Percentiles rank a stretch among this genome's conserved stretches.
Evolutionary conservation across 345 rosid species (phyloP).

Genomic region (Mallotus nudiflorus): DNA sequence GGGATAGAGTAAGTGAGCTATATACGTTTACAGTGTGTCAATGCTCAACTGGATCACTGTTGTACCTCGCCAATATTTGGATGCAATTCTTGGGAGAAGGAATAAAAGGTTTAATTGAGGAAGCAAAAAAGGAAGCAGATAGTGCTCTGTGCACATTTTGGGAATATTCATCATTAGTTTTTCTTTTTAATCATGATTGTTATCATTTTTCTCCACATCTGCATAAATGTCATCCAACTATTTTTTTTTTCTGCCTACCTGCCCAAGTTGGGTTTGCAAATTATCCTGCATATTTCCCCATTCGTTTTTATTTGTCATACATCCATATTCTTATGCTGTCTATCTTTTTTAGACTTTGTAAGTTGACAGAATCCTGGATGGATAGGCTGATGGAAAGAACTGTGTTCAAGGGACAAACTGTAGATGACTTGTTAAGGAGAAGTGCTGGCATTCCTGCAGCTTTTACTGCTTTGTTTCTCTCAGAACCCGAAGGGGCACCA

Average conservation of each 20-base stretch:
- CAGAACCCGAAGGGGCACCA: conserved; percentile 94
- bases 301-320: background rate
- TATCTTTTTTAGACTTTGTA: conserved; percentile 66
- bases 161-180: background rate
- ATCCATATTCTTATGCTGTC: conserved; percentile 1
- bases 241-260: background rate
- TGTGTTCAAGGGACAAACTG: conserved; percentile 79
- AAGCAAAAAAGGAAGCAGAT: background rate
- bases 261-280: background rate
- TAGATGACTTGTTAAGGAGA: conserved; percentile 91
- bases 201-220: background rate
- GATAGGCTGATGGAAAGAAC: conserved; percentile 92
- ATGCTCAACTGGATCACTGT: background rate
- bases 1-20: background rate
- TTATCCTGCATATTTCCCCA: background rate
- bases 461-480: conserved; percentile 82
- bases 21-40: background rate
- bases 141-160: background rate
- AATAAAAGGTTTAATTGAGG: background rate
- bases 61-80: background rate
- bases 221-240: background rate
- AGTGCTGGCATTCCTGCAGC: conserved; percentile 99
- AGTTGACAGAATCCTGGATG: conserved; percentile 92
- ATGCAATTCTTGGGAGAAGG: background rate
- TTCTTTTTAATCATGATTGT: background rate